Evolutionary conservation across 139 green algal genomes (phyloP).

Genomic region (Volvox reticuliferus): DNA sequence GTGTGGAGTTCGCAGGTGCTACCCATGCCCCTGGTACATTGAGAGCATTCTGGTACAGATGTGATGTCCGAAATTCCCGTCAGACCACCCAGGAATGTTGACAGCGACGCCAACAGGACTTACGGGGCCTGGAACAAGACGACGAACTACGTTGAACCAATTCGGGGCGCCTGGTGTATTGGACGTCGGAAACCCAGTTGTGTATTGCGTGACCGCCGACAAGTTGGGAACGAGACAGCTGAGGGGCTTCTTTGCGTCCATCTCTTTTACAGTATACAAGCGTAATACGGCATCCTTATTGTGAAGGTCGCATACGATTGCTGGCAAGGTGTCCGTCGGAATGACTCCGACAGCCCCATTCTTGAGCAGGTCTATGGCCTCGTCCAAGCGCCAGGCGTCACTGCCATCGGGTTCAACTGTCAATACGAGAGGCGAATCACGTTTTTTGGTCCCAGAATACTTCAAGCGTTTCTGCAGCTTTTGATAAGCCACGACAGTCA

Average conservation of each 20-base stretch:
- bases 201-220: conserved; percentile 64
- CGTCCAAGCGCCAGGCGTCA: conserved; percentile 82
- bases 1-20: background rate
- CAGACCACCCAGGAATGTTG: too few species aligned
- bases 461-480: conserved; percentile 34
- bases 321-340: conserved; percentile 89
- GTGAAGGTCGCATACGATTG: conserved; percentile 85
- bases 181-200: conserved; percentile 79
- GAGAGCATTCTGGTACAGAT: too few species aligned
- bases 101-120: background rate
- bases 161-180: conserved; percentile 72
- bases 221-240: conserved; percentile 76
- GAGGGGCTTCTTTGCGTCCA: conserved; percentile 81
- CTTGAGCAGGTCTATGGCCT: conserved; percentile 51
- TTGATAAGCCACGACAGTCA: conserved; percentile 21
- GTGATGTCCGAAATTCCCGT: too few species aligned
- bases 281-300: conserved; percentile 75
- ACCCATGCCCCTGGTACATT: background rate
- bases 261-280: conserved; percentile 82
- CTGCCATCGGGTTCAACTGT: conserved; percentile 70
- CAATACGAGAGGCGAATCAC: conserved; percentile 46
- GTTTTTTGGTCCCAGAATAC: background rate
- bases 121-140: conserved; percentile 85
- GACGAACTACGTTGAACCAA: conserved; percentile 78
- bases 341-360: conserved; percentile 83